phyloP scores from a whole-genome alignment of 176 grass and related monocot species.

The Aegilops longissima region DNA sequence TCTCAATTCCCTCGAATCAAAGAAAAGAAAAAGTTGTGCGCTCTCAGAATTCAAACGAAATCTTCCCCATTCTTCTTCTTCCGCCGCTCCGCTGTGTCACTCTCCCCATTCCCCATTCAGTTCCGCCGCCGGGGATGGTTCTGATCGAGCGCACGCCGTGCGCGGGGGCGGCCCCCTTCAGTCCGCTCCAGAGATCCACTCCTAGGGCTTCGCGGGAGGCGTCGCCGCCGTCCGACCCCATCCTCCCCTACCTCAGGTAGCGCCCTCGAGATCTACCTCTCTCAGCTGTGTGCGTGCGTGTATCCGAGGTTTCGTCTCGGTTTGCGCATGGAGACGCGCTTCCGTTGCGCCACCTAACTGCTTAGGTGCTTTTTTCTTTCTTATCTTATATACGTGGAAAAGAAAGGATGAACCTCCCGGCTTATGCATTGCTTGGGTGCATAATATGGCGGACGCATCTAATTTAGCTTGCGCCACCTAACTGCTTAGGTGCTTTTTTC shows the following conservation, averaged over 20 bases:
- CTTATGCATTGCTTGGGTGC: background rate
- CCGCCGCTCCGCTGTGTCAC: too few species aligned
- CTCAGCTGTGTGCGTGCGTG: background rate
- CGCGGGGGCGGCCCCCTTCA: background rate
- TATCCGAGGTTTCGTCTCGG: background rate
- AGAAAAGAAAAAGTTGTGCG: background rate
- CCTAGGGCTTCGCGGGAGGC: constrained; percentile 30
- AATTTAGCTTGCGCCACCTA: background rate
- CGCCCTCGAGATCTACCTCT: background rate
- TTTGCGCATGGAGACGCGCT: background rate
- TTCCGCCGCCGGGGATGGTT: constrained; percentile 21
- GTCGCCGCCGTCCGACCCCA: constrained; percentile 52
- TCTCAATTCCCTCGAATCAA: too few species aligned
- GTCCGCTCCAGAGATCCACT: constrained; percentile 25
- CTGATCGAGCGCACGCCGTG: constrained; percentile 36
- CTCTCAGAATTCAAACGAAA: constrained; percentile 18
- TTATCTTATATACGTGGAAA: too few species aligned
- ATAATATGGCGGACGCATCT: background rate
- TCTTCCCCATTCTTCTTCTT: background rate
- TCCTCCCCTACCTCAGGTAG: constrained; percentile 74
- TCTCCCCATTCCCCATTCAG: background rate
- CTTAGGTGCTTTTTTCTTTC: too few species aligned
- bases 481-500: too few species aligned
- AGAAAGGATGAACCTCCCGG: too few species aligned
- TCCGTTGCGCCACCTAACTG: background rate